Conservation (phyloP, 2,329 filamentous ascomycete genomes). For the Cercospora brassicicola region DNA sequence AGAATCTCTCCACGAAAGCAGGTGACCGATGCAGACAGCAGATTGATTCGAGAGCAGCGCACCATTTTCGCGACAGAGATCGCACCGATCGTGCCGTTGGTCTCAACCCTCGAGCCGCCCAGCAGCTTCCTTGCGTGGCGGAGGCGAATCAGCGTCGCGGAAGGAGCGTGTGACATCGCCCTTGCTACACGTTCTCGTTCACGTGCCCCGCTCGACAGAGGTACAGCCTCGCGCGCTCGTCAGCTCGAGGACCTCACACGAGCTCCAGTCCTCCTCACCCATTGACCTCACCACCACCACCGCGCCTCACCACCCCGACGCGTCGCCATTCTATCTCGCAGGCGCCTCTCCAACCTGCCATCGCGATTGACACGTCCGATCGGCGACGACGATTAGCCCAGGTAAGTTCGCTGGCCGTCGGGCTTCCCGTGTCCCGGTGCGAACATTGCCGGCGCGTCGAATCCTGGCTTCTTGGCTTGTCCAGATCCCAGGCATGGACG, state of each 20-base stretch:
- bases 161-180: not conserved
- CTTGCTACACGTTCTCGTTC: not conserved
- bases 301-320: not conserved
- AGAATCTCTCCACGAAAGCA: not conserved
- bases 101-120: not conserved
- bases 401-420: not conserved
- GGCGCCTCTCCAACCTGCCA: not conserved
- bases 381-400: not conserved
- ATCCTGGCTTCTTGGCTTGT: constrained; percentile 13
- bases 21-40: not conserved
- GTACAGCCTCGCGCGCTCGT: not conserved
- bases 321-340: not conserved
- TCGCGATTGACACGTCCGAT: not conserved
- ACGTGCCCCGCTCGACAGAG: not conserved
- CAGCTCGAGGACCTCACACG: not conserved
- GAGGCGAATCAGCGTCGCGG: not conserved
- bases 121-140: not conserved
- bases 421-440: constrained; percentile 2
- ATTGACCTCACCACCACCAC: not conserved
- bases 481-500: not conserved
- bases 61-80: not conserved
- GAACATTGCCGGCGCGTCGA: not conserved
- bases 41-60: not conserved
- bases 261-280: not conserved
- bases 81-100: not conserved